Base-by-base conservation (phyloP, 164 flowering plant species). In the Pachysandra terminalis region DNA sequence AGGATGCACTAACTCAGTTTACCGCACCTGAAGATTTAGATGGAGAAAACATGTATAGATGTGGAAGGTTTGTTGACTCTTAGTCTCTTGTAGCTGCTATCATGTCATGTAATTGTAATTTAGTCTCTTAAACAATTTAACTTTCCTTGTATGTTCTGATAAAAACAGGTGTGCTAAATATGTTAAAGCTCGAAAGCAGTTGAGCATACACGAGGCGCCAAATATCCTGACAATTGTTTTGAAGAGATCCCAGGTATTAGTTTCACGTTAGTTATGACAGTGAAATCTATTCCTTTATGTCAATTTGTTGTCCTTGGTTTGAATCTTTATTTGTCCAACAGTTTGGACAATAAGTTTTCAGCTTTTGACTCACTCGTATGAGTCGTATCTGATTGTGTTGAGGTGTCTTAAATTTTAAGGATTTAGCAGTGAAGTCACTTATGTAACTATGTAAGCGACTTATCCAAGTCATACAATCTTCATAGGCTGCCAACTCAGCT, bases 31-130 rank as follows among this genome's bases (percentile, higher is more conserved):
- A 93, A 79, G 85, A 83, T 80, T 79, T 91, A 79, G 96, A 91
- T 78, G 98, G 97, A 70, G 97, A 93, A 69, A 93, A 93, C 73
- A 91, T 81, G 94, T 93, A 93, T 68, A 77, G 85, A 78, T 93
- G 98, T 82, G 86, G 82, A 78, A 87, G 97, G 98, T 93, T 14
- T 67, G 81, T 27, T 64, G 40, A 16, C 23, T 45, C 49, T 28
- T 9, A 14, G 49, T 68, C 24, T 48, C 41, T 21, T 37, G 35
- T 14, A 40, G 21, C 19, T 32, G 5, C 12, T 70, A 27, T 67
- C n/a, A 24, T 9, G 48, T 73, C 53, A 3, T 32, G 5, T 32
- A 32, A 32, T 32, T 32, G 5, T 32, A 32, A 32, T 32, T 32
- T 32, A 32, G 37, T 32, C 7, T 27, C 53, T 61, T 8, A 22